Percentiles rank a stretch among this genome's conserved stretches.
Conservation (phyloP, 768 basidiomycete species). For the Saitozyma sp. region DNA sequence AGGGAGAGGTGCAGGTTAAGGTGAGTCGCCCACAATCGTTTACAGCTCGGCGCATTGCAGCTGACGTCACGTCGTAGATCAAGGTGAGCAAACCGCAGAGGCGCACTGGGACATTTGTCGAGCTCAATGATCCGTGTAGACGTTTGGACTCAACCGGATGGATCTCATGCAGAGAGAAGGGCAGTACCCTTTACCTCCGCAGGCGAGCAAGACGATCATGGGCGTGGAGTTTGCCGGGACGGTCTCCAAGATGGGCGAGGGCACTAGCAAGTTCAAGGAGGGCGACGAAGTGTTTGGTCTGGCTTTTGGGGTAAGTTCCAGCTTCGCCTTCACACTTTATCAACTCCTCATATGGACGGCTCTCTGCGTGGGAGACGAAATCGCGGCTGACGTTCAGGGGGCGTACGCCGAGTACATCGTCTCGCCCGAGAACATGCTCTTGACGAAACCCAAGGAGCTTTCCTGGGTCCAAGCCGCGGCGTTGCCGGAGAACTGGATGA, state of each 20-base stretch:
- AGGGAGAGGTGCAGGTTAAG: constrained; percentile 76
- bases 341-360: neutral
- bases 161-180: constrained; percentile 63
- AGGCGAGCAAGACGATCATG: constrained; percentile 66
- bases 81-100: constrained; percentile 7
- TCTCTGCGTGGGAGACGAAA: neutral
- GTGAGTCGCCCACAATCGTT: constrained; percentile 51
- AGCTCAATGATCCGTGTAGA: constrained; percentile 55
- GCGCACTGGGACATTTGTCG: neutral
- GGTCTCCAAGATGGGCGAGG: constrained; percentile 61
- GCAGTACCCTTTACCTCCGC: constrained; percentile 72
- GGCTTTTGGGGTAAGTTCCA: constrained; percentile 67
- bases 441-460: constrained; percentile 71
- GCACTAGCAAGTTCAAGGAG: constrained; percentile 60
- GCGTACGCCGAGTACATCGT: constrained; percentile 87
- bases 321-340: too few species aligned
- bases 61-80: constrained; percentile 18
- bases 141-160: constrained; percentile 88
- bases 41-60: neutral
- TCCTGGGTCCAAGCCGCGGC: constrained; percentile 82
- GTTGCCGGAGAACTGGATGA: constrained; percentile 84
- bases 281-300: constrained; percentile 78
- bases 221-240: constrained; percentile 84
- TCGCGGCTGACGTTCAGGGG: constrained; percentile 56
- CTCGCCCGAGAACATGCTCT: constrained; percentile 65